Evolutionary conservation across 2,329 filamentous ascomycete genomes (phyloP), one percentile per base, ranked within the genome.

Genomic region (Cercospora sp.): DNA sequence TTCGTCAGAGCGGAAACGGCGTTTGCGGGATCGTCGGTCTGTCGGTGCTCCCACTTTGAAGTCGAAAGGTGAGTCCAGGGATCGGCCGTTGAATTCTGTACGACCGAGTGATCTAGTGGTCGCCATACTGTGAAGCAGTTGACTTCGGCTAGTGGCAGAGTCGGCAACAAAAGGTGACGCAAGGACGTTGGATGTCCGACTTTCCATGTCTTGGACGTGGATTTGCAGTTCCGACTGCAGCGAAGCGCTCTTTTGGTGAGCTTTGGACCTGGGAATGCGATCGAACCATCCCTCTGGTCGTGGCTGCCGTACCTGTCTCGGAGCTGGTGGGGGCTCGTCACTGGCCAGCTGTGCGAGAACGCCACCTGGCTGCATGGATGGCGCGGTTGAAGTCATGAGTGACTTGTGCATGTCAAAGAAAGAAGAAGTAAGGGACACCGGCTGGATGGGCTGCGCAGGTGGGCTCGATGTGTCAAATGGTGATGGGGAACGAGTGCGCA

Each of bases 401-500:
- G 84, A 85, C 30, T 85, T 76, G 62, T 83, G 82, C 80, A 85
- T 82, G 63, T 84, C 83, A 34, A 82, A 81, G 73, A 85, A 85
- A 2, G 79, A 67, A 26, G 75, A 74, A 66, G 62, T 69, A 30
- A 64, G 34, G 4, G 62, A 57, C 30, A 64, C 32, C 67, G 65
- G 71, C 63, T 70, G 76, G 75, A 79, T 40, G 76, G 70, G 61
- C 16, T 65, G 69, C 3, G 66, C 66, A 12, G 80, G 75, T 8
- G 79, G 71, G 65, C 77, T 78, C 12, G 77, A 77, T 32, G 82
- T 79, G 53, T 76, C 77, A 72, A 87, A 83, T 2, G 88, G 88
- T 26, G 87, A 89, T 10, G 88, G 88, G 65, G 85, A 89, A 63
- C 87, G 82, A 43, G 84, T 85, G 69, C 85, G 83, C 69, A 90